Percentiles rank a stretch among this genome's conserved stretches.
Evolutionary conservation across 2,329 filamentous ascomycete genomes (phyloP).

Genomic region (Coniochaeta hoffmannii): DNA sequence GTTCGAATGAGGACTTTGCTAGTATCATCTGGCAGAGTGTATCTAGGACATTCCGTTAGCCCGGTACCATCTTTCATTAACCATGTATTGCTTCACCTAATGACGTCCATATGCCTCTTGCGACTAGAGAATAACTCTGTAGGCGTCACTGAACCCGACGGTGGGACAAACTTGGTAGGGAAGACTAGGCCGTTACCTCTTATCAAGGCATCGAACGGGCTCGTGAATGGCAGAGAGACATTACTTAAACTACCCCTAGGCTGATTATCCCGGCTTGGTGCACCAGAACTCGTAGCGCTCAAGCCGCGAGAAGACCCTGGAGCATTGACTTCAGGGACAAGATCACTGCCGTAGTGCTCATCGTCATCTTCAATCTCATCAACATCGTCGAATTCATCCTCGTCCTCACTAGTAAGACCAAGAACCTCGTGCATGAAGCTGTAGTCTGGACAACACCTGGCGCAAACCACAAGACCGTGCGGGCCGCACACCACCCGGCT

Average conservation of each 20-base stretch:
- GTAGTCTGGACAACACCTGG: conserved; percentile 26
- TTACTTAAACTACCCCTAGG: too few species aligned
- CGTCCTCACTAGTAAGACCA: too few species aligned
- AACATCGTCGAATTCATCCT: conserved; percentile 9
- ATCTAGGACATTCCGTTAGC: background rate
- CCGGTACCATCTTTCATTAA: background rate
- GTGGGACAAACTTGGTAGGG: conserved; percentile 23
- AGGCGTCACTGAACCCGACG: conserved; percentile 6
- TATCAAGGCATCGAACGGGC: too few species aligned
- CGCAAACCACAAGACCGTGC: conserved; percentile 24
- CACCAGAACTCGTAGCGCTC: background rate
- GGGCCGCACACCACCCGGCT: conserved; percentile 27
- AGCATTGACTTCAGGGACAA: conserved; percentile 9
- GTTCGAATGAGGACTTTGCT: background rate
- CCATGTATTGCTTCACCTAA: background rate
- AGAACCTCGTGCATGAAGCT: conserved; percentile 26
- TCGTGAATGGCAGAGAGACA: too few species aligned
- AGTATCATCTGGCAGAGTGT: background rate
- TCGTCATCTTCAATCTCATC: too few species aligned
- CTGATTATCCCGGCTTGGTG: background rate
- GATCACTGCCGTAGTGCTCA: conserved; percentile 12
- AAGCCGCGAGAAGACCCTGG: background rate
- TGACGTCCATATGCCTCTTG: background rate
- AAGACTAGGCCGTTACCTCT: conserved; percentile 24
- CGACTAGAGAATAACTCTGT: background rate